Evolutionary conservation across 1,139 yeast genomes (phyloP).

Genomic region (Tardiomyces depauwii): DNA sequence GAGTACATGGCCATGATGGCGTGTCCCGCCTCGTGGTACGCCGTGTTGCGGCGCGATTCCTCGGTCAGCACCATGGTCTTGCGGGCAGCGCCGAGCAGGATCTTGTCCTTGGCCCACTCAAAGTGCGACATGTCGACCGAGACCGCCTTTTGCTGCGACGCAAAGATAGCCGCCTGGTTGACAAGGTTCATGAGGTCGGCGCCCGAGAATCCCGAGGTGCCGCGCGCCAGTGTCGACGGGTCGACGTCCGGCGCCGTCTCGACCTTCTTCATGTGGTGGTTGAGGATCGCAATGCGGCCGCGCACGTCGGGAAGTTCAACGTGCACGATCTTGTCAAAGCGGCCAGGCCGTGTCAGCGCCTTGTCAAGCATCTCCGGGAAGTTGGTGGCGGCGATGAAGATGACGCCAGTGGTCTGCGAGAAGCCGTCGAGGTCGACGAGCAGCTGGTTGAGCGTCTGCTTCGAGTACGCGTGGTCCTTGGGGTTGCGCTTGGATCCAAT

Average conservation of each 20-base stretch:
- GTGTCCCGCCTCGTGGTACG: conserved; percentile 98
- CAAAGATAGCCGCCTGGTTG: conserved; percentile 96
- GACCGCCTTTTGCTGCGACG: conserved; percentile 85
- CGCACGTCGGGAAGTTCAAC: conserved; percentile 97
- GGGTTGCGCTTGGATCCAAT: conserved; percentile 98
- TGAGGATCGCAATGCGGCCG: conserved; percentile 87
- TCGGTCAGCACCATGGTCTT: conserved; percentile 96
- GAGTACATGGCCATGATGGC: conserved; percentile 96
- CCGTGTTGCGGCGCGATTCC: conserved; percentile 86
- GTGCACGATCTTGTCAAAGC: conserved; percentile 91
- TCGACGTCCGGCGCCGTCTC: conserved; percentile 80
- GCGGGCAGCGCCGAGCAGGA: conserved; percentile 95
- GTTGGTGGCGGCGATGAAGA: conserved; percentile 95
- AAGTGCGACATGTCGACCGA: conserved; percentile 85
- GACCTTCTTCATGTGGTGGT: conserved; percentile 86
- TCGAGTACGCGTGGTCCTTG: conserved; percentile 94
- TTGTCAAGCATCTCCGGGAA: conserved; percentile 95
- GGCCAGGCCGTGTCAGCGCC: conserved; percentile 96
- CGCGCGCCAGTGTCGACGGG: conserved; percentile 82
- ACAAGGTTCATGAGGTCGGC: conserved; percentile 94
- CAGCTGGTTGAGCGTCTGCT: conserved; percentile 91
- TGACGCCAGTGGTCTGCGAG: conserved; percentile 84
- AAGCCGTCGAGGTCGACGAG: conserved; percentile 96
- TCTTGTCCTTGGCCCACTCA: conserved; percentile 99
- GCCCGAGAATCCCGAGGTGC: conserved; percentile 96